phyloP scores from a whole-genome alignment of 805 yeast species.

The Tetrapisispora namnaoensis region DNA sequence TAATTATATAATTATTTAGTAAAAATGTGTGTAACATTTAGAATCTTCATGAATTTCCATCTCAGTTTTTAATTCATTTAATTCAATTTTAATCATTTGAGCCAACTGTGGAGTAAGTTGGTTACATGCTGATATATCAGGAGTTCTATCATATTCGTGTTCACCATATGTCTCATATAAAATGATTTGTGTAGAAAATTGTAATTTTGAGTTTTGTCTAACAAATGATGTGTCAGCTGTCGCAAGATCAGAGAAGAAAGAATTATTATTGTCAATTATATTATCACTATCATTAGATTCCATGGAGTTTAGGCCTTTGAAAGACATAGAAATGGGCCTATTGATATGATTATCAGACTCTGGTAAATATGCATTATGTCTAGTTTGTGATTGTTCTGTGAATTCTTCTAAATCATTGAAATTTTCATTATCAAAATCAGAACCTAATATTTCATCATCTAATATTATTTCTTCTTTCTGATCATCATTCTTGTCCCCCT shows the following conservation, averaged over 20 bases:
- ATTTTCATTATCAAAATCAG: slow-evolving; percentile 21
- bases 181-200: slow-evolving; percentile 73
- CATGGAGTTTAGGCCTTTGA: slow-evolving; percentile 54
- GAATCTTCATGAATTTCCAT: slow-evolving; percentile 83
- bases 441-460: slow-evolving; percentile 2
- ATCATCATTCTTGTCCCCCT: neutral
- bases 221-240: neutral
- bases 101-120: slow-evolving; percentile 82
- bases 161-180: slow-evolving; percentile 78
- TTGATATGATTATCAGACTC: slow-evolving; percentile 14
- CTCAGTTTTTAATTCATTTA: slow-evolving; percentile 64
- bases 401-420: slow-evolving; percentile 13
- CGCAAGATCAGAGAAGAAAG: neutral
- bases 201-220: slow-evolving; percentile 27
- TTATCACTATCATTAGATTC: slow-evolving; percentile 25
- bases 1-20: slow-evolving; percentile 29
- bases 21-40: slow-evolving; percentile 74
- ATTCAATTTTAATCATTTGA: slow-evolving; percentile 73
- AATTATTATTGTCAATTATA: neutral
- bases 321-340: slow-evolving; percentile 41
- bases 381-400: neutral
- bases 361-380: slow-evolving; percentile 12
- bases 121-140: slow-evolving; percentile 88
- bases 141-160: slow-evolving; percentile 84
- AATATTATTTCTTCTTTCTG: slow-evolving; percentile 4